These are phyloP conservation scores for Suillus fuscotomentosus DNA, from an alignment of 768 basidiomycete species.

Conservation along the genomic window DNA sequence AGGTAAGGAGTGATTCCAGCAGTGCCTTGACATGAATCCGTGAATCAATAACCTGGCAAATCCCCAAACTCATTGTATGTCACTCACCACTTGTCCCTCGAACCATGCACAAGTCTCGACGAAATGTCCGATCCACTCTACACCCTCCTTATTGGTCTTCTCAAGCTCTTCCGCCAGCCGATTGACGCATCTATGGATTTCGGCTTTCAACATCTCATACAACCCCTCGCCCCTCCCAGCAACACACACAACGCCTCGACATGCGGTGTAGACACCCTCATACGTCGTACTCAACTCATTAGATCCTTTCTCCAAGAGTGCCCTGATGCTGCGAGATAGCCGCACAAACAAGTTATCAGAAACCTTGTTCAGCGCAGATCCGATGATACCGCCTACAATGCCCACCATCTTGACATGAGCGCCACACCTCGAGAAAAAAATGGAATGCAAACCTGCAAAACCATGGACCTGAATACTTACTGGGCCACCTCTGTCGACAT, in stretches of 20 bases:
- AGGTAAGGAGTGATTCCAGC: conserved; percentile 62
- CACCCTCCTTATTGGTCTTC: conserved; percentile 24
- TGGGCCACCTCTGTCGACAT: conserved; percentile 33
- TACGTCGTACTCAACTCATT: conserved; percentile 46
- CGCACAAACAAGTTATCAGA: conserved; percentile 25
- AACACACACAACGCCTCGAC: conserved; percentile 53
- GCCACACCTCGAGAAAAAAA: background rate
- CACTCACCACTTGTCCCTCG: conserved; percentile 59
- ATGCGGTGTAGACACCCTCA: conserved; percentile 56
- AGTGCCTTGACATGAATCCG: conserved; percentile 40
- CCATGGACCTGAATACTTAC: conserved; percentile 48
- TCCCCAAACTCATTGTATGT: background rate
- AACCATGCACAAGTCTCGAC: conserved; percentile 62
- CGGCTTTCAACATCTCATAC: conserved; percentile 54
- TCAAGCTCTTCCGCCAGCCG: conserved; percentile 40
- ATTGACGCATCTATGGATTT: conserved; percentile 56
- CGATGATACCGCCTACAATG: background rate
- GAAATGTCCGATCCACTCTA: conserved; percentile 60
- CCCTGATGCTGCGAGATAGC: conserved; percentile 37
- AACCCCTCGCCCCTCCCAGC: conserved; percentile 54
- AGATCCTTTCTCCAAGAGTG: conserved; percentile 38
- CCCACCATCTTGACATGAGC: background rate
- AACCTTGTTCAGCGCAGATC: conserved; percentile 5
- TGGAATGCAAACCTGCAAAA: conserved; percentile 31
- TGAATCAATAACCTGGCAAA: conserved; percentile 3